These are phyloP conservation scores for Colletotrichum sp. DNA, from an alignment of 2,329 filamentous ascomycete genomes.

Conservation along the genomic window DNA sequence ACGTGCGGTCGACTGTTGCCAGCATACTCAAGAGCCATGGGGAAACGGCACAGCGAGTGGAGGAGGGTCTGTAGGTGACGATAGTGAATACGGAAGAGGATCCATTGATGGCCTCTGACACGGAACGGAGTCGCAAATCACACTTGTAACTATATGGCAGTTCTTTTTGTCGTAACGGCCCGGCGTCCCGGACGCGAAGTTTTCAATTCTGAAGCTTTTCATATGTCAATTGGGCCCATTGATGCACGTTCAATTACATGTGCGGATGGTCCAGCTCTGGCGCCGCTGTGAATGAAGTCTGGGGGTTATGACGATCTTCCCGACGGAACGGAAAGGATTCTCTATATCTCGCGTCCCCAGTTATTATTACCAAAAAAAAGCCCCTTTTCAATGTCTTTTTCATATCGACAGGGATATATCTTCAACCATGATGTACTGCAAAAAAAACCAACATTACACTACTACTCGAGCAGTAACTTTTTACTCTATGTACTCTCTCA, in stretches of 20 bases:
- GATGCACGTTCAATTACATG: neutral
- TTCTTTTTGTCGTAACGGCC: conserved; percentile 14
- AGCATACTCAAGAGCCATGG: neutral
- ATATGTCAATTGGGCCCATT: neutral
- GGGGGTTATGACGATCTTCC: neutral
- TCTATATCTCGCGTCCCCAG: neutral
- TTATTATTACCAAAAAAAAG: neutral
- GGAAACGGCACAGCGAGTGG: neutral
- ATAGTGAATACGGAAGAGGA: neutral
- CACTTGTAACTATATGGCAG: conserved; percentile 19
- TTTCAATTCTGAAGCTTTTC: conserved; percentile 21
- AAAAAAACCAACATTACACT: neutral
- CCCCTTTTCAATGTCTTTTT: neutral
- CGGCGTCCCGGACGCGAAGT: conserved; percentile 19
- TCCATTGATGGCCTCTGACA: neutral
- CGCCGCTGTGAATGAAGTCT: neutral
- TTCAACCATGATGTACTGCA: neutral
- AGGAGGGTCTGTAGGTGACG: neutral
- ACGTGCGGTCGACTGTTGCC: neutral
- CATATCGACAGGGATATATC: neutral
- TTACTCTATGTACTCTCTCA: neutral
- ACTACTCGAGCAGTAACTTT: neutral
- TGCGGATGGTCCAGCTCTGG: neutral
- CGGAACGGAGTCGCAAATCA: conserved; percentile 14
- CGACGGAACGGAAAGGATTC: neutral